Evolutionary conservation across 2,329 filamentous ascomycete genomes (phyloP).

Genomic region (Alternaria angustiovoidea): DNA sequence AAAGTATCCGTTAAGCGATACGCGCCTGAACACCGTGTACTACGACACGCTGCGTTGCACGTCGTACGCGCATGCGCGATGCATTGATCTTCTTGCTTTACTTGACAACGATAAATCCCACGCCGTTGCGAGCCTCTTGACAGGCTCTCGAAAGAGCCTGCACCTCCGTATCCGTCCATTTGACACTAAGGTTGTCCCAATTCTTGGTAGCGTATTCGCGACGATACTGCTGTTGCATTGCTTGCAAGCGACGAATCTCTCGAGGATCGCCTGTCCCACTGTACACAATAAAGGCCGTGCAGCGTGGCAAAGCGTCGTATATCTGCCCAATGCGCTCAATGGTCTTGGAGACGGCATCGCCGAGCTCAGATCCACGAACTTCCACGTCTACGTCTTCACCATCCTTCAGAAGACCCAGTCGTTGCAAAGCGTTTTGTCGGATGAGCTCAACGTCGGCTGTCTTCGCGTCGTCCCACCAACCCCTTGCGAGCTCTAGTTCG

Average conservation of each 20-base stretch:
- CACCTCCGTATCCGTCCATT: constrained; percentile 71
- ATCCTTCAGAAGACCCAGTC: constrained; percentile 30
- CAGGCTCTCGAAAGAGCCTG: constrained; percentile 66
- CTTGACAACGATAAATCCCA: constrained; percentile 68
- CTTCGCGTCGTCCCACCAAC: constrained; percentile 66
- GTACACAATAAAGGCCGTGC: constrained; percentile 69
- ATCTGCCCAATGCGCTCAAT: constrained; percentile 61
- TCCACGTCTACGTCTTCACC: constrained; percentile 30
- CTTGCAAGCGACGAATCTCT: constrained; percentile 64
- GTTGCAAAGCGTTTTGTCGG: constrained; percentile 36
- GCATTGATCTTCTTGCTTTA: constrained; percentile 50
- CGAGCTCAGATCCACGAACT: constrained; percentile 47
- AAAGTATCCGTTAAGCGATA: constrained; percentile 14
- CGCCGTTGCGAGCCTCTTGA: constrained; percentile 64
- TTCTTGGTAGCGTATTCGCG: constrained; percentile 67
- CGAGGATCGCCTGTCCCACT: constrained; percentile 70
- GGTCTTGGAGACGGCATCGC: constrained; percentile 59
- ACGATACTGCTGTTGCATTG: constrained; percentile 63
- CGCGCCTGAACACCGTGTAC: constrained; percentile 34
- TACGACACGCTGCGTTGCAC: constrained; percentile 19
- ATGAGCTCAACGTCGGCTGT: constrained; percentile 47
- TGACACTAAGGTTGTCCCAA: constrained; percentile 69
- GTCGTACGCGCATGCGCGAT: constrained; percentile 41
- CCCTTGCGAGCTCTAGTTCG: constrained; percentile 66
- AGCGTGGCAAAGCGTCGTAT: constrained; percentile 64